Evolutionary conservation across 768 basidiomycete genomes (phyloP).

Genomic region (Erythrobasidium yunnanense): DNA sequence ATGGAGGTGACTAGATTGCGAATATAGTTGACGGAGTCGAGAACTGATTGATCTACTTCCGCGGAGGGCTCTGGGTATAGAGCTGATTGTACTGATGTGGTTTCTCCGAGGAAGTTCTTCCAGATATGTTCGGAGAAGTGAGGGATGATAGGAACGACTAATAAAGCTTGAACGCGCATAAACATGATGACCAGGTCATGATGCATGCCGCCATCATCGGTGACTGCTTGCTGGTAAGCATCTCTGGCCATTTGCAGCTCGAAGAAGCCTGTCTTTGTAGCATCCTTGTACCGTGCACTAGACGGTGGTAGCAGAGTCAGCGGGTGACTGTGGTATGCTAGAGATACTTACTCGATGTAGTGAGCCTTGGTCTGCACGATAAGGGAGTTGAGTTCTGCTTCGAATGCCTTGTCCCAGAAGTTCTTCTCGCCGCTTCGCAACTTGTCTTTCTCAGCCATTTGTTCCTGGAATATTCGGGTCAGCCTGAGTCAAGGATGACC

Average conservation of each 20-base stretch:
- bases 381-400: constrained; percentile 76
- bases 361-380: constrained; percentile 69
- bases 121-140: constrained; percentile 91
- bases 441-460: constrained; percentile 58
- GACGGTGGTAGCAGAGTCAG: neutral
- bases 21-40: constrained; percentile 75
- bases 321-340: neutral
- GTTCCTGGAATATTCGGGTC: constrained; percentile 59
- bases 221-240: constrained; percentile 88
- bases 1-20: constrained; percentile 80
- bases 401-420: constrained; percentile 81
- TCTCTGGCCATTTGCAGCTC: constrained; percentile 83
- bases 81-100: constrained; percentile 68
- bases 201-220: constrained; percentile 63
- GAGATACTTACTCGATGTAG: constrained; percentile 62
- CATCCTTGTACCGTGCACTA: constrained; percentile 91
- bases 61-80: constrained; percentile 62
- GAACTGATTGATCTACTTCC: constrained; percentile 53
- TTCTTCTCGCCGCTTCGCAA: constrained; percentile 62
- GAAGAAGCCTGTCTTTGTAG: constrained; percentile 88
- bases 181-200: constrained; percentile 71
- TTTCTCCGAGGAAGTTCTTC: constrained; percentile 59
- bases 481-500: too few relatives aligned
- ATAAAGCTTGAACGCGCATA: constrained; percentile 67
- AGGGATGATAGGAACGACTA: constrained; percentile 76